phyloP scores from a whole-genome alignment of 306 rosid genomes.

The Arachis stenosperma region DNA sequence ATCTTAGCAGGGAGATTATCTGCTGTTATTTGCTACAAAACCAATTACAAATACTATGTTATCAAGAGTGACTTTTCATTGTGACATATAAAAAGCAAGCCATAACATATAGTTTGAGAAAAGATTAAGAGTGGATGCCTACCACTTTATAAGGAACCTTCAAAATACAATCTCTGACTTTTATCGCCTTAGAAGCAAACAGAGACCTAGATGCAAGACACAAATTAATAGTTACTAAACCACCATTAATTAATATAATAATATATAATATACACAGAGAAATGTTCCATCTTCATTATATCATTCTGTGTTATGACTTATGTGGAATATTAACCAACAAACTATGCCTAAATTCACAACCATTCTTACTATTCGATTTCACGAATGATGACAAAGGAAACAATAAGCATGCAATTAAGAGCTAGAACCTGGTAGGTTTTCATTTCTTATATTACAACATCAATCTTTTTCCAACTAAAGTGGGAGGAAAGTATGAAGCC shows the following conservation, averaged over 20 bases:
- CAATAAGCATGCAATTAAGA: not conserved
- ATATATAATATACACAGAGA: not conserved
- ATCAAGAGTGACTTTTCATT: conserved; percentile 4
- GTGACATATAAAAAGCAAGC: not conserved
- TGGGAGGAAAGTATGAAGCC: too few species aligned
- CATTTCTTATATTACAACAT: not conserved
- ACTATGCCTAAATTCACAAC: not conserved
- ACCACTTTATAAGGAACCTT: conserved; percentile 77
- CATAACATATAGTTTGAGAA: not conserved
- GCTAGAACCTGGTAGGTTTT: not conserved
- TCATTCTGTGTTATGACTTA: not conserved
- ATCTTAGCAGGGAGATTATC: conserved; percentile 61
- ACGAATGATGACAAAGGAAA: not conserved
- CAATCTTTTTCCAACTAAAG: not conserved
- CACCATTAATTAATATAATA: not conserved
- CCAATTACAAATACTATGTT: conserved; percentile 12
- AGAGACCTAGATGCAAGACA: conserved; percentile 50
- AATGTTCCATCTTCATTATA: not conserved
- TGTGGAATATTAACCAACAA: conserved; percentile 10
- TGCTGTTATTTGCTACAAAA: conserved; percentile 71
- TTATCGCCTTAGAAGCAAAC: conserved; percentile 65
- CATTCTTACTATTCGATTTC: too few species aligned
- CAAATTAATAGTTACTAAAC: not conserved
- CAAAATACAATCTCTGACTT: conserved; percentile 64
- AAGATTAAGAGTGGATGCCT: conserved; percentile 24